These are phyloP conservation scores for Pleurotus eryngii DNA, from an alignment of 768 basidiomycete genomes.

Conservation along the genomic window DNA sequence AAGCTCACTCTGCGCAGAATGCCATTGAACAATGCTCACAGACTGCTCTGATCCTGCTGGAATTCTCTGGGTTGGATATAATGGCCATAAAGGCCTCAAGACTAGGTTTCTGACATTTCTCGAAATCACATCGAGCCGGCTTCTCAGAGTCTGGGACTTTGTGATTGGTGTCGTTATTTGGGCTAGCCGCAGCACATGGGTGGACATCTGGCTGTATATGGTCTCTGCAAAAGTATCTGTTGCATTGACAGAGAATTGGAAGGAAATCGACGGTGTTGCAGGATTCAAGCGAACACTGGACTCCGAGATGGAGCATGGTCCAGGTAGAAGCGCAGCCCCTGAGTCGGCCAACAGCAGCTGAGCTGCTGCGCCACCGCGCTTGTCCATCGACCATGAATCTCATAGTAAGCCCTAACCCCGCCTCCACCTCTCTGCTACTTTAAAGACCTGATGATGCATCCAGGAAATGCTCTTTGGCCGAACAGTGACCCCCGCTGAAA, in stretches of 20 bases:
- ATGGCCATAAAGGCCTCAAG: slow-evolving; percentile 38
- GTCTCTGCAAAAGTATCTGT: slow-evolving; percentile 54
- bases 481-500: slow-evolving; percentile 92
- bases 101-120: slow-evolving; percentile 52
- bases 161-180: slow-evolving; percentile 1
- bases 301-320: slow-evolving; percentile 49
- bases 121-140: slow-evolving; percentile 47
- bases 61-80: slow-evolving; percentile 14
- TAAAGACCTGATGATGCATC: slow-evolving; percentile 8
- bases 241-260: slow-evolving; percentile 69
- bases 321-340: not conserved
- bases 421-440: not conserved
- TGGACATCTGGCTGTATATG: slow-evolving; percentile 65
- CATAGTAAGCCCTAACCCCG: slow-evolving; percentile 46
- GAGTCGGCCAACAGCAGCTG: not conserved
- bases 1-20: slow-evolving; percentile 62
- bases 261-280: slow-evolving; percentile 73
- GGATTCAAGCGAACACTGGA: slow-evolving; percentile 55
- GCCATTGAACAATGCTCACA: slow-evolving; percentile 53
- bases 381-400: slow-evolving; percentile 61
- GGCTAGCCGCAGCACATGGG: slow-evolving; percentile 35
- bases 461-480: slow-evolving; percentile 96
- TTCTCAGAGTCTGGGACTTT: slow-evolving; percentile 18
- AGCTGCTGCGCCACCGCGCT: not conserved
- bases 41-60: slow-evolving; percentile 27